Evolutionary conservation across 2,329 filamentous ascomycete genomes (phyloP), one percentile per base, ranked within the genome.

Genomic region (Fonsecaea monophora): DNA sequence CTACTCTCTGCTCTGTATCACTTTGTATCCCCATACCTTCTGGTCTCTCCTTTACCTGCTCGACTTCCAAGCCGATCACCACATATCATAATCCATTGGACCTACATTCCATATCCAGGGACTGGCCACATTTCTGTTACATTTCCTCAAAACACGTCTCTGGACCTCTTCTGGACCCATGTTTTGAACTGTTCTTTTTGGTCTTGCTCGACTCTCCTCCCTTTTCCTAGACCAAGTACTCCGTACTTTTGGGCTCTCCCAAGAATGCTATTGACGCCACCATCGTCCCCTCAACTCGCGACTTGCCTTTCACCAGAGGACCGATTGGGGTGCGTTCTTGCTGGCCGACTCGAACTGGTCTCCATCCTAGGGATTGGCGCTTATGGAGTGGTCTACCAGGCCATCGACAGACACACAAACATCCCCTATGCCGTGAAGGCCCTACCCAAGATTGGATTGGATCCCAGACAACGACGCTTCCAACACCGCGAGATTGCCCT

Each of bases 361-460:
- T 87, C 89, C 69, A 92, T 98, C 74, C 86, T 98, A 69, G 95
- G 95, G 71, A 92, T 94, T 59, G 95, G 95, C 73, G 95, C 95
- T 65, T 99, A 99, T 80, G 95, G 95, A 71, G 94, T 97, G 50
- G 95, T 99, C 32, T 98, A 98, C 82, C 88, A 89, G 71, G 94
- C 94, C 75, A 84, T 91, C 80, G 94, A 95, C 81, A 87, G 94
- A 77, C 89, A 90, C 77, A 94, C 89, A 73, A 87, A 90, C 77
- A 86, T 89, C 66, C 89, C 88, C 71, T 99, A 96, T 84, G 95
- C 95, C 71, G 94, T 99, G 77, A 99, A 99, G 85, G 94, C 94
- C 68, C 86, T 99, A 77, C 95, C 92, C 89, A 98, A 97, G 81
- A 86, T 90, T 80, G 95, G 94, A 79, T 84, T 98, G 83, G 94